These are phyloP conservation scores for Boletus rubescentipes DNA, from an alignment of 768 basidiomycete species.

Conservation along the genomic window DNA sequence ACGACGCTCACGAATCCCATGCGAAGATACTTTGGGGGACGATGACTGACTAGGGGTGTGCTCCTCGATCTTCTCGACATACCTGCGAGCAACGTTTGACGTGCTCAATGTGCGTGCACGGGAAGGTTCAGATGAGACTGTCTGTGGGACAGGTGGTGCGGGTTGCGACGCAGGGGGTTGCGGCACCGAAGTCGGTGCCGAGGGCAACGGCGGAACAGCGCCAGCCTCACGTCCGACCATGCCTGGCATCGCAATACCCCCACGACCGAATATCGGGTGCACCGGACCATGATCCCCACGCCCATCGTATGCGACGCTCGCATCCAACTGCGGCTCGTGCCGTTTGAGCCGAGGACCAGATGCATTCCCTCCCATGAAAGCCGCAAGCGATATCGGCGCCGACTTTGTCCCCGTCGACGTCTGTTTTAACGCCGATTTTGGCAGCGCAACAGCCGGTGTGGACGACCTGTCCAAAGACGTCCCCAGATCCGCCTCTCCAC, in stretches of 20 bases:
- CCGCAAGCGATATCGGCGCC: conserved; percentile 68
- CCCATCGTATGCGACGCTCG: conserved; percentile 65
- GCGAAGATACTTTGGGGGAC: conserved; percentile 26
- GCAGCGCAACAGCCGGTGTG: neutral
- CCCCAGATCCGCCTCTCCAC: conserved; percentile 11
- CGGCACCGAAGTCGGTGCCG: conserved; percentile 1
- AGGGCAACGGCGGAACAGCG: conserved; percentile 4
- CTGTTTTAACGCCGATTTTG: conserved; percentile 16
- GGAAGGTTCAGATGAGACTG: conserved; percentile 11
- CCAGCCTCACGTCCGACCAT: conserved; percentile 39
- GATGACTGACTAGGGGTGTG: conserved; percentile 32
- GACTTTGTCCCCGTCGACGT: conserved; percentile 25
- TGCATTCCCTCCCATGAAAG: conserved; percentile 79
- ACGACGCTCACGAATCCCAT: conserved; percentile 46
- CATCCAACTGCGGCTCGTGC: conserved; percentile 71
- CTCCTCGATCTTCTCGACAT: conserved; percentile 41
- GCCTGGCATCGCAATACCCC: conserved; percentile 76
- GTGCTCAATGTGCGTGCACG: conserved; percentile 36
- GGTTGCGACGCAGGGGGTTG: conserved; percentile 3
- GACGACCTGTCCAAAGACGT: conserved; percentile 6
- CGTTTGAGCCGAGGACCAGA: conserved; percentile 71
- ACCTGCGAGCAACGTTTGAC: conserved; percentile 33
- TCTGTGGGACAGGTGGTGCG: conserved; percentile 2
- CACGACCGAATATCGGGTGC: conserved; percentile 76
- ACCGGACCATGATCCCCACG: conserved; percentile 49